Percentiles rank a stretch among this genome's conserved stretches.
Evolutionary conservation across 225 moss, liverwort and hornwort species (phyloP).

Genomic region (Marchantia paleacea): DNA sequence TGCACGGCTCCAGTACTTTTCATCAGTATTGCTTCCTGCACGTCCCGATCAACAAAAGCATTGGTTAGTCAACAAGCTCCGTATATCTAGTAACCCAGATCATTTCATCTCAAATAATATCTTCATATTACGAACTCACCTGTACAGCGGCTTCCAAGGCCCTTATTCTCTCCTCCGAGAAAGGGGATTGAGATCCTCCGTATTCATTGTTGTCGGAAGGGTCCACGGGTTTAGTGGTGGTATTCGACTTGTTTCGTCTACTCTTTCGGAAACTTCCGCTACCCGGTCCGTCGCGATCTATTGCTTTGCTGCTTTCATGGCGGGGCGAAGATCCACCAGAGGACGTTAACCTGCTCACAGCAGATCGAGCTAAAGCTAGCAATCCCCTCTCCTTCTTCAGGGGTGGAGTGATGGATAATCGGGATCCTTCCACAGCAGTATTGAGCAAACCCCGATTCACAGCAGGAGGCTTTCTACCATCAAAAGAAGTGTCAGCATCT

Average conservation of each 20-base stretch:
- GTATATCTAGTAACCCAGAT: too few relatives aligned
- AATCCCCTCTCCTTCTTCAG: constrained; percentile 53
- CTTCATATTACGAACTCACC: constrained; percentile 29
- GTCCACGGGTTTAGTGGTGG: constrained; percentile 9
- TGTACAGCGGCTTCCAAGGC: constrained; percentile 74
- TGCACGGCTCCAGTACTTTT: constrained; percentile 75
- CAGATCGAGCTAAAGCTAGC: constrained; percentile 55
- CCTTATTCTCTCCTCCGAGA: constrained; percentile 70
- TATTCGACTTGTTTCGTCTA: constrained; percentile 21
- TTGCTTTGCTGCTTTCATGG: constrained; percentile 44
- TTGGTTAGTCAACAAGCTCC: not conserved
- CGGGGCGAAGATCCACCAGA: constrained; percentile 40
- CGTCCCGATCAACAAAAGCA: not conserved
- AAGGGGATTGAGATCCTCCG: constrained; percentile 31
- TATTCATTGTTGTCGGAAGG: constrained; percentile 5
- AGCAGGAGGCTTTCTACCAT: constrained; percentile 34
- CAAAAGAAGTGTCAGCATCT: constrained; percentile 11
- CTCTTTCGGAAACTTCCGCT: constrained; percentile 24
- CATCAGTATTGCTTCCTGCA: constrained; percentile 69
- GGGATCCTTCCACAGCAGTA: constrained; percentile 12
- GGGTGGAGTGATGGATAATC: constrained; percentile 32
- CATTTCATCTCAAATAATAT: not conserved
- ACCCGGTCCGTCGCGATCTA: constrained; percentile 14
- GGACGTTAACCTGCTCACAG: constrained; percentile 53
- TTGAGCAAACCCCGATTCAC: constrained; percentile 32